Evolutionary conservation across 73 alveolate species (phyloP), one percentile per base, ranked within the genome.

Genomic region (Blepharisma japonicum): DNA sequence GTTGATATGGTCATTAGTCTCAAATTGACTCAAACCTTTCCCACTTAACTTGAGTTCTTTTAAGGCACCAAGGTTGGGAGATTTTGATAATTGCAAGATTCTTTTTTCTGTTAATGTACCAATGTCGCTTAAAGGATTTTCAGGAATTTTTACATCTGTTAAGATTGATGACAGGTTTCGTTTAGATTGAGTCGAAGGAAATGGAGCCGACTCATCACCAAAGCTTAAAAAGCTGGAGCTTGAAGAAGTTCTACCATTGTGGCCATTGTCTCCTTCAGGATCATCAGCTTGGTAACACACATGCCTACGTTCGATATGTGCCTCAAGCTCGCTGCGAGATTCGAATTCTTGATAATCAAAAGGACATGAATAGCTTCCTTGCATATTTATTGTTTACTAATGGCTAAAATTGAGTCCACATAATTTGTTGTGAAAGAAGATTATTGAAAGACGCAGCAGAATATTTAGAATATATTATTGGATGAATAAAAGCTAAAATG

Each of bases 91-190:
- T 14, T 20, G 67, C 27, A 53, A 20, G 23, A 53, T 11, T 53
- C 23, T 0, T 14, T 53, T 53, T 20, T 53, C 67, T 11, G 67
- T 14, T 14, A 53, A 14, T 53, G n/a, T 11, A 53, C 67, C 67
- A 53, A 53, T 53, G n/a, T 53, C 67, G 23, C 67, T 53, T 53
- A 53, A 53, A 53, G 67, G 67, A 53, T 53, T 53, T 53, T 53
- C 27, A 53, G 67, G 67, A 11, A 53, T 14, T 53, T 53, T 53
- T 53, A 53, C 67, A 20, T 53, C 23, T 20, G n/a, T 53, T 53
- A 53, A 53, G n/a, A 20, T 20, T 53, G 23, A 11, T 53, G 67
- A 53, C 23, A 53, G 4, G 23, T 14, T 20, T 53, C 23, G 27
- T 53, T 53, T 53, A 11, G 23, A 14, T 14, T 14, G 27, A 14